Percentiles rank a stretch among this genome's conserved stretches.
phyloP scores from a whole-genome alignment of 768 basidiomycete species.

The Phaeotremella fagi region DNA sequence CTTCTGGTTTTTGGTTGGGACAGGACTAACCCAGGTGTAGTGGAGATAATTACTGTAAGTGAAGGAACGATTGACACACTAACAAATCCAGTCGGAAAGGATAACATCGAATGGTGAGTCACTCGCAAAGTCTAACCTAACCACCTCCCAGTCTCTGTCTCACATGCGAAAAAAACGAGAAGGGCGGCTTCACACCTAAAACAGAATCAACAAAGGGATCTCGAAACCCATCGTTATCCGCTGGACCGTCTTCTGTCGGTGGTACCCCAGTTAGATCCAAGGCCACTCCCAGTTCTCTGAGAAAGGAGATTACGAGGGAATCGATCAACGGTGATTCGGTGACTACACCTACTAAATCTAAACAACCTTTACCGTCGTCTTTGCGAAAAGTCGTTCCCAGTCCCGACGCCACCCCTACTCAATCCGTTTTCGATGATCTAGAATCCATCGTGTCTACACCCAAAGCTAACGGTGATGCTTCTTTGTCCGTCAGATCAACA shows the following conservation, averaged over 20 bases:
- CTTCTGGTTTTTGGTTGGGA: conserved; percentile 1
- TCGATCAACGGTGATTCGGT: too few relatives aligned
- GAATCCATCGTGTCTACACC: too few relatives aligned
- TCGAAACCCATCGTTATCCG: background rate
- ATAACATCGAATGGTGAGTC: conserved; percentile 41
- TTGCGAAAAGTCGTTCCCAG: too few relatives aligned
- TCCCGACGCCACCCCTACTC: too few relatives aligned
- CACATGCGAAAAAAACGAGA: conserved; percentile 28
- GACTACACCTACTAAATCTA: background rate
- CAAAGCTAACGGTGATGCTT: too few relatives aligned
- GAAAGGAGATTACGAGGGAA: too few relatives aligned
- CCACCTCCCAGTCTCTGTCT: conserved; percentile 45
- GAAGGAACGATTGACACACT: background rate
- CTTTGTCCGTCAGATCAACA: too few relatives aligned
- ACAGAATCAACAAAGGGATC: background rate
- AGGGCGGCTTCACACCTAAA: conserved; percentile 34
- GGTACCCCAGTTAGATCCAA: too few relatives aligned
- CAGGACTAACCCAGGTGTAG: conserved; percentile 14
- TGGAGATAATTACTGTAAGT: conserved; percentile 36
- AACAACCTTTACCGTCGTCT: too few relatives aligned
- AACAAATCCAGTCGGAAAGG: conserved; percentile 28
- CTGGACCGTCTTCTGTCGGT: background rate
- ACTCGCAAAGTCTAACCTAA: too few relatives aligned
- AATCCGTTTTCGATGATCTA: too few relatives aligned
- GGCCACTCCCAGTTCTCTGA: conserved; percentile 6